Conservation (phyloP, 768 basidiomycete species). For the Lactarius vividus region DNA sequence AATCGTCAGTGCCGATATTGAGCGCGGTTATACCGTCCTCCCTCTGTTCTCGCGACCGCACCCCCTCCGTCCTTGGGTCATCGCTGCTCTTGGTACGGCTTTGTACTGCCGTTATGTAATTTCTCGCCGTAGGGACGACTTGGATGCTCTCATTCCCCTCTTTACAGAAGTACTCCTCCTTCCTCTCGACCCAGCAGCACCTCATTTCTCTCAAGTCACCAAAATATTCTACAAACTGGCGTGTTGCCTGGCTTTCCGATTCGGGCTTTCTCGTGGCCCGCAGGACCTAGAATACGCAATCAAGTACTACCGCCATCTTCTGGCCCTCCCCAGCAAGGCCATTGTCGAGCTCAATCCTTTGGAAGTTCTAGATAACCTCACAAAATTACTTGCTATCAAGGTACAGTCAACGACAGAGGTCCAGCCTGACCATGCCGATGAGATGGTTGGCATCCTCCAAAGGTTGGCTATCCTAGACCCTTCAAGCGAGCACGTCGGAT, state of each 20-base stretch:
- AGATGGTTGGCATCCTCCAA: neutral
- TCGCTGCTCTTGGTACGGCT: neutral
- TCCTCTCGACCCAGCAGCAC: neutral
- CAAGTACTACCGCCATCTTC: slow-evolving; percentile 7
- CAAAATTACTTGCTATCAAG: neutral
- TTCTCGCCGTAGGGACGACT: slow-evolving; percentile 2
- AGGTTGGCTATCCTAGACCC: neutral
- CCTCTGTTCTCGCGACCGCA: neutral
- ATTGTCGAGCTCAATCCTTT: neutral
- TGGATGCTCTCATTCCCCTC: slow-evolving; percentile 2
- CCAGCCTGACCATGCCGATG: neutral
- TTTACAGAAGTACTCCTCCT: slow-evolving; percentile 14
- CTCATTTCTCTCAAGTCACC: neutral
- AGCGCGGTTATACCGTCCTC: neutral
- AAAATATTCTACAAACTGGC: slow-evolving; percentile 10
- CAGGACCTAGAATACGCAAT: neutral
- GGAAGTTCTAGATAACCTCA: slow-evolving; percentile 10
- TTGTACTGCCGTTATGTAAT: neutral
- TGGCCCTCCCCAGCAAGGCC: neutral
- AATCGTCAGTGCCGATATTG: neutral
- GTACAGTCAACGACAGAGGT: neutral
- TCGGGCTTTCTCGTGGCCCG: neutral
- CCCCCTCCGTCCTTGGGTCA: neutral
- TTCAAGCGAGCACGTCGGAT: slow-evolving; percentile 1
- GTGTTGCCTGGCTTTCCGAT: neutral